Evolutionary conservation across 2,329 filamentous ascomycete species (phyloP).

Genomic region (Fusarium musae): DNA sequence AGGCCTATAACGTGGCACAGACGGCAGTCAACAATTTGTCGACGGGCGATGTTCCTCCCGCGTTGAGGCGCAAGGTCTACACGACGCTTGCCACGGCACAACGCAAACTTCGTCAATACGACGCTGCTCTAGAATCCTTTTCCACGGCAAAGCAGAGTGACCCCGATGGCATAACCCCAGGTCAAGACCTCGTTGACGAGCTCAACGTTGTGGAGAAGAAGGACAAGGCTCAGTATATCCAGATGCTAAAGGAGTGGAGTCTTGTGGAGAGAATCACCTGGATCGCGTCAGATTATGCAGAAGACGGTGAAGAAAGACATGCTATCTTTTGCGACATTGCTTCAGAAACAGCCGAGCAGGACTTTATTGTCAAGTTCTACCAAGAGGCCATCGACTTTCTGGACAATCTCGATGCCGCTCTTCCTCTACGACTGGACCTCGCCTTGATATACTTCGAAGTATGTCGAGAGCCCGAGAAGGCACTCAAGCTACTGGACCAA

Average conservation of each 20-base stretch:
- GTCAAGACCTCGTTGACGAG: neutral
- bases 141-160: neutral
- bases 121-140: neutral
- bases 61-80: neutral
- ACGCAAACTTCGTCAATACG: fast-evolving
- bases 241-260: conserved; percentile 39
- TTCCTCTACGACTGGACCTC: conserved; percentile 38
- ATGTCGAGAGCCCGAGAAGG: conserved; percentile 15
- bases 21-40: neutral
- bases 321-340: conserved; percentile 28
- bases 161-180: neutral
- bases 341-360: conserved; percentile 23
- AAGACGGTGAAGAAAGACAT: neutral
- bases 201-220: neutral
- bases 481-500: conserved; percentile 34
- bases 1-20: neutral
- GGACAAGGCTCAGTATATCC: neutral
- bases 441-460: conserved; percentile 31
- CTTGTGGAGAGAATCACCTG: conserved; percentile 44
- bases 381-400: conserved; percentile 39
- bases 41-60: fast-evolving
- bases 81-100: neutral
- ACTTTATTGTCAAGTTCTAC: conserved; percentile 40
- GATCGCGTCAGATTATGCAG: conserved; percentile 38
- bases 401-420: conserved; percentile 43